phyloP scores from a whole-genome alignment of 2,329 filamentous ascomycete species.

The Monosporascus sp. region DNA sequence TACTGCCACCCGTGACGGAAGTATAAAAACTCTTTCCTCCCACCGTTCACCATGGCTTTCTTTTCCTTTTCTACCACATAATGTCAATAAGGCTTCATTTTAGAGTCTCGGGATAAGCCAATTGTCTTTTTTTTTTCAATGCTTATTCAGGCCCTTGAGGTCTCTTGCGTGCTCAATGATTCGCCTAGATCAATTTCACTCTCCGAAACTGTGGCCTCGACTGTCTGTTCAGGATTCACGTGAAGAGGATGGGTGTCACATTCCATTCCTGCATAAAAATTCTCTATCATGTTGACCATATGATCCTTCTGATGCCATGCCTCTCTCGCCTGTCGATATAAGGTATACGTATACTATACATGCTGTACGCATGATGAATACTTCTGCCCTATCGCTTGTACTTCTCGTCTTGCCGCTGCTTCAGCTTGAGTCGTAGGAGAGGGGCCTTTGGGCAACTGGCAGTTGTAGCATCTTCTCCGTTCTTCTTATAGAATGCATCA shows the following conservation, averaged over 20 bases:
- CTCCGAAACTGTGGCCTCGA: slow-evolving; percentile 65
- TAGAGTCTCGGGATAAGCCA: slow-evolving; percentile 98
- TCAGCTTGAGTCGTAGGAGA: slow-evolving; percentile 77
- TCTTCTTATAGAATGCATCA: slow-evolving; percentile 74
- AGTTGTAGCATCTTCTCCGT: slow-evolving; percentile 70
- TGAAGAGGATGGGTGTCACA: slow-evolving; percentile 35
- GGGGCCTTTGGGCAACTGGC: slow-evolving; percentile 81
- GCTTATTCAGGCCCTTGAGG: slow-evolving; percentile 82
- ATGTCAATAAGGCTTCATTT: slow-evolving; percentile 84
- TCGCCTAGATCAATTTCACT: slow-evolving; percentile 77
- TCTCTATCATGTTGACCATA: not conserved
- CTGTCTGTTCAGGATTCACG: slow-evolving; percentile 33
- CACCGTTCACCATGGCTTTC: slow-evolving; percentile 26
- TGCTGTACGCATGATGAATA: not conserved
- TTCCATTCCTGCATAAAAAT: slow-evolving; percentile 3
- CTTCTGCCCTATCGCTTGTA: slow-evolving; percentile 9
- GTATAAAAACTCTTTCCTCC: slow-evolving; percentile 20
- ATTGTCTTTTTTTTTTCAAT: slow-evolving; percentile 53
- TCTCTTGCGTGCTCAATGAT: slow-evolving; percentile 96
- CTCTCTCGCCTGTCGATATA: no score
- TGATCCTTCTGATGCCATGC: not conserved
- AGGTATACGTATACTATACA: not conserved
- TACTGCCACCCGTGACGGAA: no score
- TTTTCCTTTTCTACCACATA: slow-evolving; percentile 53
- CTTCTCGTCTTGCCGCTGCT: slow-evolving; percentile 54